Conservation (phyloP, 1,284 basidiomycete species). For the Schizophyllum commune region DNA sequence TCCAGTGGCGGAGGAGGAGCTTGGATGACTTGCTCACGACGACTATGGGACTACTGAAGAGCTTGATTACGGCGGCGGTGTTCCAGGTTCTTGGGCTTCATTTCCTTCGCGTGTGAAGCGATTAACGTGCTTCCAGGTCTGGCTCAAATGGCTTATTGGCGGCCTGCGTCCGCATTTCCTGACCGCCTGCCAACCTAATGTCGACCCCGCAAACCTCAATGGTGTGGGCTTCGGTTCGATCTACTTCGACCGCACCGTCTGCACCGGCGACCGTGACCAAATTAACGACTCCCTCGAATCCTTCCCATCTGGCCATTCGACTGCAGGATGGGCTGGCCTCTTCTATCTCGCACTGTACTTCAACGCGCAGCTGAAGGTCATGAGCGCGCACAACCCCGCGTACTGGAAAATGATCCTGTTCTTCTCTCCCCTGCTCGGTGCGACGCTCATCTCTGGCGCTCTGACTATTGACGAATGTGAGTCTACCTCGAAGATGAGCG, state of each 20-base stretch:
- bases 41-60: constrained; percentile 45
- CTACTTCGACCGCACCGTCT: constrained; percentile 43
- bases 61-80: constrained; percentile 28
- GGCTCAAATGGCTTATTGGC: constrained; percentile 49
- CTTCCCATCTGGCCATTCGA: constrained; percentile 41
- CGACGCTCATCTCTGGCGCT: constrained; percentile 45
- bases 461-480: constrained; percentile 49
- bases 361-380: constrained; percentile 52
- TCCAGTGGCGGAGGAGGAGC: constrained; percentile 38
- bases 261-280: constrained; percentile 42
- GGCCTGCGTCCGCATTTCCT: constrained; percentile 44
- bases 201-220: constrained; percentile 23
- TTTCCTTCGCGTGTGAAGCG: constrained; percentile 11
- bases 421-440: constrained; percentile 50
- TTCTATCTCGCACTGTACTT: constrained; percentile 47
- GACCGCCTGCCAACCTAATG: constrained; percentile 40
- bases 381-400: constrained; percentile 42
- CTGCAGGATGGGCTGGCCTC: constrained; percentile 43
- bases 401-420: constrained; percentile 58
- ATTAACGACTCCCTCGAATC: constrained; percentile 49
- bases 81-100: constrained; percentile 12
- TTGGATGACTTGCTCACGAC: constrained; percentile 40
- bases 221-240: constrained; percentile 38
- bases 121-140: constrained; percentile 34
- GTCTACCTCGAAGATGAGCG: constrained; percentile 6